A percentile compares a stretch with the other conserved stretches of the same genome.
phyloP scores from a whole-genome alignment of 2,329 filamentous ascomycete genomes.

The Fusarium nematophilum region DNA sequence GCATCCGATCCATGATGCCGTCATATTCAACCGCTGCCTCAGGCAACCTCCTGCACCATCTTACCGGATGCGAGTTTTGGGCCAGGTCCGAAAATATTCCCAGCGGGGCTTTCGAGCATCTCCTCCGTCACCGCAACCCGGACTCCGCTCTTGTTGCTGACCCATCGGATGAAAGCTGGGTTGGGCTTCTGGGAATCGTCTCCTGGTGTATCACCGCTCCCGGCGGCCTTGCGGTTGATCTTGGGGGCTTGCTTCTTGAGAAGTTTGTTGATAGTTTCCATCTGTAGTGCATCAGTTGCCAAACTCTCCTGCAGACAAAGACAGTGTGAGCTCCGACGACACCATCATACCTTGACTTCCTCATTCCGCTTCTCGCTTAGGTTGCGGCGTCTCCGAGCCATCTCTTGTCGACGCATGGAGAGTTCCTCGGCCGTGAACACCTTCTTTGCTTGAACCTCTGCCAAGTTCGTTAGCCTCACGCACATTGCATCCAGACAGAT shows the following conservation, averaged over 20 bases:
- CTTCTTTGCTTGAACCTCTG: conserved; percentile 74
- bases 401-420: conserved; percentile 71
- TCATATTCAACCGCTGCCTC: neutral
- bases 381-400: conserved; percentile 70
- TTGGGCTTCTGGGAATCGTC: conserved; percentile 62
- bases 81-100: conserved; percentile 63
- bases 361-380: conserved; percentile 74
- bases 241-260: conserved; percentile 88
- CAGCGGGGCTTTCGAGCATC: conserved; percentile 72
- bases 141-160: conserved; percentile 74
- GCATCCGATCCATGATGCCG: neutral
- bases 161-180: conserved; percentile 75
- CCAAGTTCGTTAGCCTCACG: conserved; percentile 17
- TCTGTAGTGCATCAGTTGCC: conserved; percentile 58
- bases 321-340: neutral
- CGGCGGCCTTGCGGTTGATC: conserved; percentile 65
- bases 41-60: conserved; percentile 67
- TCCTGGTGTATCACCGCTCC: conserved; percentile 56
- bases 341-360: conserved; percentile 66
- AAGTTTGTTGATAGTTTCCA: conserved; percentile 92
- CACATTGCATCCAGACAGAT: neutral
- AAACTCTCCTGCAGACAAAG: conserved; percentile 10
- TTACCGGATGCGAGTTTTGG: conserved; percentile 54
- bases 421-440: conserved; percentile 70
- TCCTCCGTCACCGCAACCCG: conserved; percentile 74